Evolutionary conservation across 2,329 filamentous ascomycete genomes (phyloP), one percentile per base, ranked within the genome.

Genomic region (Microsporum ferrugineum): DNA sequence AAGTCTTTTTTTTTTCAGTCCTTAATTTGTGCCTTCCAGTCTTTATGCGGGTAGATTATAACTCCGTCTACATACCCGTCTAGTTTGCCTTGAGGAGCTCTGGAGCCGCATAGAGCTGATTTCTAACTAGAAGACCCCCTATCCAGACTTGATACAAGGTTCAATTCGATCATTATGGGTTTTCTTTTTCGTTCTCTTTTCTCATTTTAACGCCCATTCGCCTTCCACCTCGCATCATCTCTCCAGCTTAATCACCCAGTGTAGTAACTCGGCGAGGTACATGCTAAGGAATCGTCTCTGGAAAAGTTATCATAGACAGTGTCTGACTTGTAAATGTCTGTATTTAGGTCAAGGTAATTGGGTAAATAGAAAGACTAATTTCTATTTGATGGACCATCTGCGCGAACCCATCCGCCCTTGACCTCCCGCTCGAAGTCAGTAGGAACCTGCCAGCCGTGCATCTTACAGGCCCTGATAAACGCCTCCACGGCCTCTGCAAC

Each of bases 361-460:
- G 41, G 7, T 17, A 17, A 17, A 45, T 51, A 31, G 27, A 23
- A 47, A 33, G 8, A 51, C 14, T 29, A 51, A 31, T 51, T 51
- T 51, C 27, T 29, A 31, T 27, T 31, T 4, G 23, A 5, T 5
- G 17, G 27, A 3, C 3, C 17, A 10, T 47, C 43, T 1, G 45
- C 45, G 38, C 23, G n/a, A 55, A 34, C 31, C 33, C 34, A 60
- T 31, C 45, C 36, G 5, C 12, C n/a, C 17, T 10, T 23, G 23
- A 41, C 23, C 31, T 38, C 29, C 64, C 77, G 72, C 8, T 72
- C 68, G 63, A 91, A 80, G 47, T 87, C 87, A 2, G 73, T 70
- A 0, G 89, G 88, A 2, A 91, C 76, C 56, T 77, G 71, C 90
- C 90, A 95, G 0, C 87, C 86, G 74, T 95, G 91, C 3, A 74